Percentiles rank a stretch among this genome's conserved stretches.
Evolutionary conservation across 2,329 filamentous ascomycete species (phyloP).

Genomic region (Microsporum canis): DNA sequence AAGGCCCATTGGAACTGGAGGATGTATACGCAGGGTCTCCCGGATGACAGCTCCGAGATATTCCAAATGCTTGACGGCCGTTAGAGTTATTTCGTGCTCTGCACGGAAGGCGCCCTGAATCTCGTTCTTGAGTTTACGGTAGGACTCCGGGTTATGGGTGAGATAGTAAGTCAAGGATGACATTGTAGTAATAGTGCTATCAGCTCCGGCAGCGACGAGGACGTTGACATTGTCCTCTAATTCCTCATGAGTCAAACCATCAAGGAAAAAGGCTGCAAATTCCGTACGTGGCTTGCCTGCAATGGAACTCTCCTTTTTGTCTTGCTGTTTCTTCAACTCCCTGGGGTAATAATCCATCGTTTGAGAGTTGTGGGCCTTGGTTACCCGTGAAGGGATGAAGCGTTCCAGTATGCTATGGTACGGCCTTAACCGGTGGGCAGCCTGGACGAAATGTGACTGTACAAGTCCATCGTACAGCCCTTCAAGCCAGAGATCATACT

Average conservation of each 20-base stretch:
- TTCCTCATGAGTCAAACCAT: slow-evolving; percentile 47
- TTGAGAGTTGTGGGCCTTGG: background rate
- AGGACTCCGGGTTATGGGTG: slow-evolving; percentile 46
- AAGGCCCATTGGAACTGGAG: slow-evolving; percentile 59
- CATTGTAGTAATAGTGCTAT: slow-evolving; percentile 67
- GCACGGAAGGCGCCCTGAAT: slow-evolving; percentile 28
- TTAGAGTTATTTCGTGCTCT: slow-evolving; percentile 47
- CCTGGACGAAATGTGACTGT: slow-evolving; percentile 44
- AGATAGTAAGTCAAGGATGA: slow-evolving; percentile 63
- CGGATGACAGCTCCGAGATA: slow-evolving; percentile 71
- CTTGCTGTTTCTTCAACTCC: background rate
- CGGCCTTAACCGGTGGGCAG: slow-evolving; percentile 23
- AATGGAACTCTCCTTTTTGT: slow-evolving; percentile 36
- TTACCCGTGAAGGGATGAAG: background rate
- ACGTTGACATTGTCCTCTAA: slow-evolving; percentile 61
- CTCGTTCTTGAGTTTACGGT: slow-evolving; percentile 33
- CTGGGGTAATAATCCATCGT: background rate
- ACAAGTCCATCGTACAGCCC: background rate
- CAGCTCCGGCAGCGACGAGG: slow-evolving; percentile 52
- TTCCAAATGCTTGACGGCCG: slow-evolving; percentile 54
- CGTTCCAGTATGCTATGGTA: slow-evolving; percentile 39
- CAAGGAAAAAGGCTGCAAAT: slow-evolving; percentile 45
- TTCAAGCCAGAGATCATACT: background rate
- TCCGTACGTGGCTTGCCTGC: slow-evolving; percentile 55
- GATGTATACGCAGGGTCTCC: slow-evolving; percentile 66